Conservation (phyloP, 2,329 filamentous ascomycete species). For the Botrytis pseudocinerea region DNA sequence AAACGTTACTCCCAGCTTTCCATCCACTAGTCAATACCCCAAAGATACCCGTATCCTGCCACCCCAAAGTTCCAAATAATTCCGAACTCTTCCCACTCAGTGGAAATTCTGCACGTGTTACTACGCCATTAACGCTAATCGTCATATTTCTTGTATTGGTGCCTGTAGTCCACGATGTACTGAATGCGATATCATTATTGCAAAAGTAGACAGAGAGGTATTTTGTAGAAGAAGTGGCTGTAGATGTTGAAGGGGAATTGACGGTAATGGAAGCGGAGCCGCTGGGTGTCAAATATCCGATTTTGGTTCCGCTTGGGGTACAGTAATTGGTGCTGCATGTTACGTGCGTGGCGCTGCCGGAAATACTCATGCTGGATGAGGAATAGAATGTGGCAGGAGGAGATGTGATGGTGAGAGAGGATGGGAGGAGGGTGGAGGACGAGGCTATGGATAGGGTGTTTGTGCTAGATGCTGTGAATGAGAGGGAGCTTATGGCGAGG, state of each 20-base stretch:
- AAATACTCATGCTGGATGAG: constrained; percentile 56
- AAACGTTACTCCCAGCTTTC: constrained; percentile 28
- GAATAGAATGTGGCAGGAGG: constrained; percentile 45
- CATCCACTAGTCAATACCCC: constrained; percentile 31
- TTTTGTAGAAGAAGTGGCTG: constrained; percentile 22
- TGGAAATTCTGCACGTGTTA: constrained; percentile 33
- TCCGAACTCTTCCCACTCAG: constrained; percentile 35
- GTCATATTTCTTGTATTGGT: constrained; percentile 38
- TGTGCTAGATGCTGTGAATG: constrained; percentile 28
- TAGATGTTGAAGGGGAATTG: constrained; percentile 16
- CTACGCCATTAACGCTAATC: constrained; percentile 31
- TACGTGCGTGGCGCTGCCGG: constrained; percentile 42
- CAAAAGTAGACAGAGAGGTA: constrained; percentile 31
- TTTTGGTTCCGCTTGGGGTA: constrained; percentile 33
- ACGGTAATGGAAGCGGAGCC: constrained; percentile 28
- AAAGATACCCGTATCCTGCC: constrained; percentile 36
- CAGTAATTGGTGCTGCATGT: constrained; percentile 32
- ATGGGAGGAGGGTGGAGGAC: constrained; percentile 21
- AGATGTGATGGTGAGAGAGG: constrained; percentile 24
- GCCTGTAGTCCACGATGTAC: constrained; percentile 30
- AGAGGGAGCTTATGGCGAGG: constrained; percentile 24
- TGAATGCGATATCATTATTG: constrained; percentile 37
- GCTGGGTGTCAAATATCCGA: constrained; percentile 28
- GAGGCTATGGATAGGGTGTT: constrained; percentile 30
- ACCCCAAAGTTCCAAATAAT: constrained; percentile 31